These are phyloP conservation scores for Gracilaria gracilis DNA, from an alignment of 23 red algal species.

Conservation along the genomic window DNA sequence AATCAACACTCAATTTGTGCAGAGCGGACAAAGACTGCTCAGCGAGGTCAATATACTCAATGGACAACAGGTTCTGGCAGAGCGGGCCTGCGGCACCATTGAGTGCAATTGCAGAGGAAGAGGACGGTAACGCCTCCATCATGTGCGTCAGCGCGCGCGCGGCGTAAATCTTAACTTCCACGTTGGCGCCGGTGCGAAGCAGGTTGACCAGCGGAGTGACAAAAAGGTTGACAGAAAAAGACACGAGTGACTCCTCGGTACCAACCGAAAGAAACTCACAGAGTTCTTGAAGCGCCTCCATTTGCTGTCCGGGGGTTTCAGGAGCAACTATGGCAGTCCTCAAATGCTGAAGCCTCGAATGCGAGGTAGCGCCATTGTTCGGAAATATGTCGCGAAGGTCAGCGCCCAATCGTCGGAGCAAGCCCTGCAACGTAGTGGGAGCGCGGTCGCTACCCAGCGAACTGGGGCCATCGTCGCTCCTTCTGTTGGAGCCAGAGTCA, in stretches of 20 bases:
- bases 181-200: constrained; percentile 44
- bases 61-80: constrained; percentile 82
- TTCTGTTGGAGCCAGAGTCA: constrained; percentile 35
- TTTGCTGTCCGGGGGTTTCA: constrained; percentile 48
- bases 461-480: constrained; percentile 36
- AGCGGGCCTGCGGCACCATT: constrained; percentile 78
- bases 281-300: constrained; percentile 84
- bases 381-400: constrained; percentile 85
- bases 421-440: constrained; percentile 57
- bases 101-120: constrained; percentile 81
- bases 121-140: constrained; percentile 89
- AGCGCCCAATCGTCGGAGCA: constrained; percentile 68
- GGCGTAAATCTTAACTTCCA: constrained; percentile 86
- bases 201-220: constrained; percentile 83
- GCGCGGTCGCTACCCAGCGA: constrained; percentile 36
- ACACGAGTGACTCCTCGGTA: constrained; percentile 87
- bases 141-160: constrained; percentile 93
- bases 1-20: constrained; percentile 88
- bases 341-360: constrained; percentile 70
- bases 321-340: constrained; percentile 49
- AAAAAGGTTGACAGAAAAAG: constrained; percentile 88
- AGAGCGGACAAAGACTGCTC: constrained; percentile 95
- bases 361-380: constrained; percentile 47
- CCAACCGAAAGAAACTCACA: constrained; percentile 98
- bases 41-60: constrained; percentile 99